These are phyloP conservation scores for Saccharomyces kudriavzevii DNA, from an alignment of 805 yeast genomes.

Conservation along the genomic window DNA sequence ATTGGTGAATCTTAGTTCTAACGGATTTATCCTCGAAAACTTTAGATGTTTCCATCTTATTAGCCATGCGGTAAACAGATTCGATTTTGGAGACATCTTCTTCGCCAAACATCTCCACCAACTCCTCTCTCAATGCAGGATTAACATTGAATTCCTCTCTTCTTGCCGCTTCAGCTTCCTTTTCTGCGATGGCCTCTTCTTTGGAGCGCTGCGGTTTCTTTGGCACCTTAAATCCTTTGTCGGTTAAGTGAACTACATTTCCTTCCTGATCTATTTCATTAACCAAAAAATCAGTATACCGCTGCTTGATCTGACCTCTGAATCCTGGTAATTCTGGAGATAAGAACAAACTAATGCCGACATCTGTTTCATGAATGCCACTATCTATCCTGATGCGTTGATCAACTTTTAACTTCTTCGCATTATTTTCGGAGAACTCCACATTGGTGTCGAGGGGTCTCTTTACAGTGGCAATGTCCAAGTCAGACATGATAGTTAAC, in stretches of 20 bases:
- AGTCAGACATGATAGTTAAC: conserved; percentile 3
- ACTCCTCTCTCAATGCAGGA: conserved; percentile 38
- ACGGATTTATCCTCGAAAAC: conserved; percentile 55
- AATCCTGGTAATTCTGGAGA: conserved; percentile 54
- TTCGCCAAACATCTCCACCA: conserved; percentile 51
- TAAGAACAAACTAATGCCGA: conserved; percentile 74
- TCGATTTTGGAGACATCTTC: conserved; percentile 52
- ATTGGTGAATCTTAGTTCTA: conserved; percentile 74
- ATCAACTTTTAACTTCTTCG: conserved; percentile 12
- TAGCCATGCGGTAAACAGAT: conserved; percentile 46
- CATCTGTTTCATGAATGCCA: conserved; percentile 66
- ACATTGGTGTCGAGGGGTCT: conserved; percentile 10
- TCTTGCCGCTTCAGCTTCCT: conserved; percentile 24
- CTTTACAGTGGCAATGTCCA: conserved; percentile 4
- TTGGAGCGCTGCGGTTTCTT: conserved; percentile 38
- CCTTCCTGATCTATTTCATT: conserved; percentile 72
- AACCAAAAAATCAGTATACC: conserved; percentile 90
- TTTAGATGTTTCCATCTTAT: conserved; percentile 48
- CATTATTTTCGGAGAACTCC: not conserved
- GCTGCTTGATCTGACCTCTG: conserved; percentile 70
- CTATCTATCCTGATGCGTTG: conserved; percentile 1
- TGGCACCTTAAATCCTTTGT: conserved; percentile 60
- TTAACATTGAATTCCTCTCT: conserved; percentile 35
- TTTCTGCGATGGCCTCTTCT: conserved; percentile 32
- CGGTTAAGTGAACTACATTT: conserved; percentile 63